phyloP scores from a whole-genome alignment of 306 rosid genomes.

The Castanopsis chinensis region DNA sequence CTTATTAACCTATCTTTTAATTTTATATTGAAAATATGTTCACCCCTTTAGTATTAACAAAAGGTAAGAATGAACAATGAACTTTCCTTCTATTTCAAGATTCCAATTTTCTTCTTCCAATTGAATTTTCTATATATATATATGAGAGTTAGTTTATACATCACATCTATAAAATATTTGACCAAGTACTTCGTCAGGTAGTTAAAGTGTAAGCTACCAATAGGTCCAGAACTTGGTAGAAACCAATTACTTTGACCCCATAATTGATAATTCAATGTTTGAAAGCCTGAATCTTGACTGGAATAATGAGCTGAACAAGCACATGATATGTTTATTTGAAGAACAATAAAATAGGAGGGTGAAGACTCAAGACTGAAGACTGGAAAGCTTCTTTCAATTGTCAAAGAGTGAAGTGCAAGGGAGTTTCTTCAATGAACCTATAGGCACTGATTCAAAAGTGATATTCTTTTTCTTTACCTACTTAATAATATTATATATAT shows the following conservation, averaged over 20 bases:
- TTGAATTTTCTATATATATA: neutral
- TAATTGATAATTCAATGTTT: neutral
- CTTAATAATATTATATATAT: neutral
- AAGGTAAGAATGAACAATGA: neutral
- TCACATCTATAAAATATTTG: neutral
- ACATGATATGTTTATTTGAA: neutral
- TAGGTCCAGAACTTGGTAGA: neutral
- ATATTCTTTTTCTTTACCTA: neutral
- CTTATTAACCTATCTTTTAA: neutral
- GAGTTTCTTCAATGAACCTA: neutral
- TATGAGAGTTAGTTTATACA: neutral
- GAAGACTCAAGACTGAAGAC: too few species aligned
- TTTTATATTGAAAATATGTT: neutral
- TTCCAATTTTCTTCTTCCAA: neutral
- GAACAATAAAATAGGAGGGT: neutral
- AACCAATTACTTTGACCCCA: neutral
- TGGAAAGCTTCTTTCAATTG: neutral
- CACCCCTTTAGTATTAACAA: neutral
- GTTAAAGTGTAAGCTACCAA: neutral
- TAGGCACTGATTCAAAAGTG: neutral
- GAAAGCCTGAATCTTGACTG: neutral
- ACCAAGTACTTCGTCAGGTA: neutral
- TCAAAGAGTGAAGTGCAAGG: neutral
- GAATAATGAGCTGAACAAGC: neutral
- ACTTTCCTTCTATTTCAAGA: slow-evolving; percentile 7